A percentile compares a stretch with the other conserved stretches of the same genome.
These are phyloP conservation scores for Retiboletus fuscus DNA, from an alignment of 1,284 basidiomycete species.

Conservation along the genomic window DNA sequence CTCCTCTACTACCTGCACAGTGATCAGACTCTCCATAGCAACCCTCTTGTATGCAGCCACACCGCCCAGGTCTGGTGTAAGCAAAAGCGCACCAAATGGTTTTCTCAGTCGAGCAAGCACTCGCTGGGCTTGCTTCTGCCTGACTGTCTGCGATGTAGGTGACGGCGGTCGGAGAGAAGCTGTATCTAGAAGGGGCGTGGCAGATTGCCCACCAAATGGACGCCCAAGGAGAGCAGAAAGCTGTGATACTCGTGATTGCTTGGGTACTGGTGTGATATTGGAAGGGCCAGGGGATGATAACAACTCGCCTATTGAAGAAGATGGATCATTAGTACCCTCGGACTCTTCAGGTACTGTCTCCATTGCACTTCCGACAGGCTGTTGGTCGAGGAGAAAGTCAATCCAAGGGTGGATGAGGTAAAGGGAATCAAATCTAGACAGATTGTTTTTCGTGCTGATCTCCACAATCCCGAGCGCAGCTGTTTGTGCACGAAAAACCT, in stretches of 20 bases:
- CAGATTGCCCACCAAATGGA: background rate
- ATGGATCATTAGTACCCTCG: too few species aligned
- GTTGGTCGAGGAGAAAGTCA: too few species aligned
- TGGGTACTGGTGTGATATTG: background rate
- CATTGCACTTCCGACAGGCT: too few species aligned
- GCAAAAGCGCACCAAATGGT: slow-evolving; percentile 23
- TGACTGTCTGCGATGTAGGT: background rate
- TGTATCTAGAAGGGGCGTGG: background rate
- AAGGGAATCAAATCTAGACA: too few species aligned
- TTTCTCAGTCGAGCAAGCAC: slow-evolving; percentile 13
- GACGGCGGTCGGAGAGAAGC: background rate
- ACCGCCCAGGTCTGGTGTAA: too few species aligned
- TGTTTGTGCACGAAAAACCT: background rate
- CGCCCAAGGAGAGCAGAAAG: background rate
- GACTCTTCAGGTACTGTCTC: too few species aligned
- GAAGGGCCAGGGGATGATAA: too few species aligned
- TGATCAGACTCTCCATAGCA: too few species aligned
- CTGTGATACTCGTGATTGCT: background rate
- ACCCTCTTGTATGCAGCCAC: too few species aligned
- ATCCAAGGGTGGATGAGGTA: too few species aligned
- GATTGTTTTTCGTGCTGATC: background rate
- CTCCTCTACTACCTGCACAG: too few species aligned
- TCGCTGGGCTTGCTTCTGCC: background rate
- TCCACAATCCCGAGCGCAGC: slow-evolving; percentile 7
- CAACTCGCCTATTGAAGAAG: too few species aligned